These are phyloP conservation scores for Immersiporthe knoxdaviesiana DNA, from an alignment of 2,329 filamentous ascomycete species.

Conservation along the genomic window DNA sequence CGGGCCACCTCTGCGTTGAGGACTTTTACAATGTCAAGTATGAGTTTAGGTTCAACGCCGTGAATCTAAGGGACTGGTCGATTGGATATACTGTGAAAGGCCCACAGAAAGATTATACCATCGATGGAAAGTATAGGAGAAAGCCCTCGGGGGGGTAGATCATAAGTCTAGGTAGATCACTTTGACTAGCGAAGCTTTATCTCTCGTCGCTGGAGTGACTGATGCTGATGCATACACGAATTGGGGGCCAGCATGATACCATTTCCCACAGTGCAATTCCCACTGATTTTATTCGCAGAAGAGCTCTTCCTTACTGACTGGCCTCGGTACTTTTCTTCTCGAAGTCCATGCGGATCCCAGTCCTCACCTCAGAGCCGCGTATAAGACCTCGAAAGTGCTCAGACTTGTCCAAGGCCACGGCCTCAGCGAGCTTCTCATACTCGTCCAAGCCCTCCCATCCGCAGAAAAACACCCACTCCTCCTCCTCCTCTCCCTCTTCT, in stretches of 20 bases:
- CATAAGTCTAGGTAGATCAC: background rate
- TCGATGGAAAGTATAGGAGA: slow-evolving; percentile 54
- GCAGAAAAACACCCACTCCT: slow-evolving; percentile 1
- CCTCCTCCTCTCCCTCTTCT: background rate
- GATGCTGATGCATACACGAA: no score
- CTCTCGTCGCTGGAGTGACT: no score
- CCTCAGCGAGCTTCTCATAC: background rate
- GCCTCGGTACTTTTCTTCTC: background rate
- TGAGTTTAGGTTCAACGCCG: slow-evolving; percentile 64
- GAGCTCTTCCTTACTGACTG: background rate
- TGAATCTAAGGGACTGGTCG: slow-evolving; percentile 61
- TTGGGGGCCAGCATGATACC: no score
- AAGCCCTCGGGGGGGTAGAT: background rate
- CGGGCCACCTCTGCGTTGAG: slow-evolving; percentile 70
- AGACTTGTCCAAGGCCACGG: background rate
- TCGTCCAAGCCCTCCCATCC: slow-evolving; percentile 2
- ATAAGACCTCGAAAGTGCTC: background rate
- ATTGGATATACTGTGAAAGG: slow-evolving; percentile 69
- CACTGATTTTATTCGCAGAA: no score
- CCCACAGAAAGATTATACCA: slow-evolving; percentile 74
- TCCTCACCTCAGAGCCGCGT: background rate
- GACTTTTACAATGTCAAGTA: slow-evolving; percentile 75
- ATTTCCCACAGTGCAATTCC: no score
- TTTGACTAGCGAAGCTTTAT: background rate
- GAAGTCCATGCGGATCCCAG: slow-evolving; percentile 2